Conservation (phyloP, 202 grass and related monocot genomes). For the Hordeum pubiflorum region DNA sequence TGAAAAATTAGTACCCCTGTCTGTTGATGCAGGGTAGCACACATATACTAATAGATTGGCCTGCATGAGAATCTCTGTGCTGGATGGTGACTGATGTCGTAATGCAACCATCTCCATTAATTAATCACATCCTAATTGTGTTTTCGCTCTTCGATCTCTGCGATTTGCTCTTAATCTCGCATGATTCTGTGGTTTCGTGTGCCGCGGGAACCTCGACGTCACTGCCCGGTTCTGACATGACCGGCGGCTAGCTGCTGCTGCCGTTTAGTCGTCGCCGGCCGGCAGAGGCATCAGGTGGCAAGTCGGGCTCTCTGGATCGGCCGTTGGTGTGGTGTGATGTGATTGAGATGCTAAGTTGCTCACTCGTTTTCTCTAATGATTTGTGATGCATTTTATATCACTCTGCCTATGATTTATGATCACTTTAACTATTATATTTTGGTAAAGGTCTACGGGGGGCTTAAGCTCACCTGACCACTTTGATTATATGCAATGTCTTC, state of each 20-base stretch:
- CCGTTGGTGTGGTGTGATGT: conserved; percentile 11
- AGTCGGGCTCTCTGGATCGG: conserved; percentile 22
- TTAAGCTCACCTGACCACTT: background rate
- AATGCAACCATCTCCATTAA: background rate
- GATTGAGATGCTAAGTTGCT: background rate
- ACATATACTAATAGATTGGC: background rate
- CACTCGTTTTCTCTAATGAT: conserved; percentile 27
- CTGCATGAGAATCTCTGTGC: conserved; percentile 10
- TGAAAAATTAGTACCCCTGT: background rate
- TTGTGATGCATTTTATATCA: background rate
- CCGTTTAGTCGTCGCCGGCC: background rate
- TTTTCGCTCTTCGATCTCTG: background rate
- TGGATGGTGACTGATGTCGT: conserved; percentile 5
- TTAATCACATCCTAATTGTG: conserved; percentile 19
- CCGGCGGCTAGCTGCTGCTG: conserved; percentile 19
- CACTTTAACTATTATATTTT: background rate
- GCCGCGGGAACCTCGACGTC: conserved; percentile 25
- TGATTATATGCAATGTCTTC: background rate
- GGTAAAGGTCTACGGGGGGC: background rate
- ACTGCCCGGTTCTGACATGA: conserved; percentile 35
- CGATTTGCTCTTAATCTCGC: conserved; percentile 4
- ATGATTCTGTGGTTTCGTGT: background rate
- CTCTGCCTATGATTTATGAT: conserved; percentile 1
- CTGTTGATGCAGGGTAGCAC: conserved; percentile 26
- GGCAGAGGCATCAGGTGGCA: conserved; percentile 33